Evolutionary conservation across 495 filamentous ascomycete genomes (phyloP).

Genomic region (Annulohypoxylon maeteangense): DNA sequence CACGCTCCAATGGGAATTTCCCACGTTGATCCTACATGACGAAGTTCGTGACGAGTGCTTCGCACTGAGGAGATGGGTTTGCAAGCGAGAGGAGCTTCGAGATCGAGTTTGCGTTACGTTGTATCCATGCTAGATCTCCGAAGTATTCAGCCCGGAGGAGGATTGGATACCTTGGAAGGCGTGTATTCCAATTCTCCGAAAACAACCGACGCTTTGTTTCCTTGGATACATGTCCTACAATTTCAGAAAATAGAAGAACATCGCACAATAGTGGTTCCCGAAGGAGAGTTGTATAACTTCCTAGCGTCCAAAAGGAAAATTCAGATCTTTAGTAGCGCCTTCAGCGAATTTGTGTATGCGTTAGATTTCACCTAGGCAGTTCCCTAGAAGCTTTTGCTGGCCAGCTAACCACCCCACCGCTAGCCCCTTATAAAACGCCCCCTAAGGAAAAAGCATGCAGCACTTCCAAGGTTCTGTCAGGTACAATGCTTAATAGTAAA

Average conservation of each 20-base stretch:
- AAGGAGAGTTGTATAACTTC: neutral
- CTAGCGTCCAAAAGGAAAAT: neutral
- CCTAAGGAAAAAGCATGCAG: no score
- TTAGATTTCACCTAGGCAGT: neutral
- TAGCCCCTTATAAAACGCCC: no score
- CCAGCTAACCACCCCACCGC: no score
- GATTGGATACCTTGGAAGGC: neutral
- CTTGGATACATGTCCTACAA: neutral
- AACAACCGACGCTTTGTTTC: neutral
- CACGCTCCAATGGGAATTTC: neutral
- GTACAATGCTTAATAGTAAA: no score
- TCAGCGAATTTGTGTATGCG: neutral
- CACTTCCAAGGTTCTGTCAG: no score
- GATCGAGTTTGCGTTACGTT: neutral
- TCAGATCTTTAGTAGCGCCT: neutral
- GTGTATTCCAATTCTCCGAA: neutral
- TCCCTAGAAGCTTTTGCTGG: no score
- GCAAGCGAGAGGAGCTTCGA: neutral
- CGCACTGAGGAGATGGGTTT: neutral
- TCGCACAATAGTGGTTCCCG: neutral
- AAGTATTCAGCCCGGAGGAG: neutral
- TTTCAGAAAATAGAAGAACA: neutral
- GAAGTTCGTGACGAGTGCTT: neutral
- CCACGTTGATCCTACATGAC: neutral
- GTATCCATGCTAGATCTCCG: no score